A percentile compares a stretch with the other conserved stretches of the same genome.
Conservation (phyloP, 176 grass and related monocot genomes). For the Cenchrus americanus region DNA sequence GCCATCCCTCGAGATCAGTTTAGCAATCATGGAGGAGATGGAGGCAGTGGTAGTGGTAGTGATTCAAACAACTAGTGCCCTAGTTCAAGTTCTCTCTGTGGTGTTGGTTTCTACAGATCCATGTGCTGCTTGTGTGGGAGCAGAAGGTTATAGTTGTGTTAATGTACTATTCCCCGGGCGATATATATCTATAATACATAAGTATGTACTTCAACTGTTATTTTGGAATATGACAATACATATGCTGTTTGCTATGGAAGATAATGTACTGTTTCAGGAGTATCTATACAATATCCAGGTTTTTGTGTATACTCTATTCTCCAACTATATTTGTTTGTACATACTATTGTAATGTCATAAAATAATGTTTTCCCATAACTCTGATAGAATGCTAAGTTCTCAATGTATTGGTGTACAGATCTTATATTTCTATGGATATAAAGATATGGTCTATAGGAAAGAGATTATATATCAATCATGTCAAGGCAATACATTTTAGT, state of each 20-base stretch:
- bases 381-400: too few relatives aligned
- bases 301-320: neutral
- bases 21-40: constrained; percentile 44
- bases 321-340: neutral
- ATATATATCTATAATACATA: neutral
- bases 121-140: neutral
- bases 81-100: neutral
- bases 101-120: neutral
- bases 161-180: neutral
- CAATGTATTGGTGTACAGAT: too few relatives aligned
- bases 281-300: neutral
- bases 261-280: neutral
- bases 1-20: constrained; percentile 59
- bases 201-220: neutral
- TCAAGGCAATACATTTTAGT: too few relatives aligned
- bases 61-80: constrained; percentile 47
- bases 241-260: neutral
- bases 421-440: too few relatives aligned
- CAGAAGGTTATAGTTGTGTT: neutral
- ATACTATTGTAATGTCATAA: neutral
- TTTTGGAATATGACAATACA: too few relatives aligned
- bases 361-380: too few relatives aligned
- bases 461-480: too few relatives aligned
- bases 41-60: neutral
- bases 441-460: too few relatives aligned